phyloP scores from a whole-genome alignment of 2,329 filamentous ascomycete species.

The Cercospora berteroae region DNA sequence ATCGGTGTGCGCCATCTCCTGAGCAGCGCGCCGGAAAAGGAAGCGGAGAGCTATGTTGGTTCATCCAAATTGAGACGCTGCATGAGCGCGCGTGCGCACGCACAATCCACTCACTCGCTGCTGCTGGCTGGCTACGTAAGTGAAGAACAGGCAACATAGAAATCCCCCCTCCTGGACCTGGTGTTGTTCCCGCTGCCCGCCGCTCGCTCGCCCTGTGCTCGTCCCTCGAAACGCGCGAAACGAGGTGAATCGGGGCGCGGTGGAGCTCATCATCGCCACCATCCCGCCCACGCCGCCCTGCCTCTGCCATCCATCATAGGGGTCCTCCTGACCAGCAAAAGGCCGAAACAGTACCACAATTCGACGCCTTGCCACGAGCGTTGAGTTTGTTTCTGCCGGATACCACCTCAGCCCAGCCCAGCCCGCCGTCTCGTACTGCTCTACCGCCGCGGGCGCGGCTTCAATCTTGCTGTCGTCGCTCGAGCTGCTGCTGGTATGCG shows the following conservation, averaged over 20 bases:
- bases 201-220: background rate
- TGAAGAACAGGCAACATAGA: background rate
- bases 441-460: background rate
- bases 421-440: background rate
- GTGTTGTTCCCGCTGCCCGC: background rate
- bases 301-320: background rate
- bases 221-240: background rate
- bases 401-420: background rate
- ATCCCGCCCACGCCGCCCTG: background rate
- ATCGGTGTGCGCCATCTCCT: background rate
- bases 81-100: background rate
- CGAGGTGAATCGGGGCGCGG: background rate
- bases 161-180: background rate
- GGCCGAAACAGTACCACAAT: constrained; percentile 7
- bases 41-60: background rate
- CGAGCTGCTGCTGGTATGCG: constrained; percentile 11
- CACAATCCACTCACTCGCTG: background rate
- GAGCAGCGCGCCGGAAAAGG: background rate
- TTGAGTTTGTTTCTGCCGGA: background rate
- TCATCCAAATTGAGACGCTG: constrained; percentile 5
- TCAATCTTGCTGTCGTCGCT: background rate
- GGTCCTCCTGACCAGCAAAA: background rate
- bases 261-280: background rate
- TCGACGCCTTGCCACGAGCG: constrained; percentile 1
- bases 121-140: background rate